Evolutionary conservation across 495 filamentous ascomycete genomes (phyloP).

Genomic region (Penicillium canariense): DNA sequence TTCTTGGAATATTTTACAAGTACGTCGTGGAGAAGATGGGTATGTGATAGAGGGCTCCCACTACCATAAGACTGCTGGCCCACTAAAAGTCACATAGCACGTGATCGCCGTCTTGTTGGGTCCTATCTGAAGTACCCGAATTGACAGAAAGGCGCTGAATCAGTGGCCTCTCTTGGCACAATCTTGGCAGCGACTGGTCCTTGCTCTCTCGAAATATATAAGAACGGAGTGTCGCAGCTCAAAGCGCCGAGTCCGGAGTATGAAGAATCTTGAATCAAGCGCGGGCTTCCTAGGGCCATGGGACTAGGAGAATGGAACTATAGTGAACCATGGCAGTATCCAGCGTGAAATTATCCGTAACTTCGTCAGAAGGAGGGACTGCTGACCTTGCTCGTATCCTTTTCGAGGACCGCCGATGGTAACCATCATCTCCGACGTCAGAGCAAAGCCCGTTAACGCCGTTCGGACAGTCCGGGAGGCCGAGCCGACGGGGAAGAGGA

Average conservation of each 20-base stretch:
- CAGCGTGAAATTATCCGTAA: too few relatives aligned
- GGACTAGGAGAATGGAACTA: too few relatives aligned
- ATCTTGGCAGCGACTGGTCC: not conserved
- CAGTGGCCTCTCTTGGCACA: not conserved
- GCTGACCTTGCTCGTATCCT: not conserved
- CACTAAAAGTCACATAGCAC: not conserved
- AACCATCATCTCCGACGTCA: not conserved
- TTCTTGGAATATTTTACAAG: not conserved
- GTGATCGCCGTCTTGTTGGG: too few relatives aligned
- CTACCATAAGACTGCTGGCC: too few relatives aligned
- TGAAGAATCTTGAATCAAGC: too few relatives aligned
- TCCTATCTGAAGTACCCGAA: not conserved
- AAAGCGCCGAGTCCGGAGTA: not conserved
- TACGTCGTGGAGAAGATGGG: not conserved
- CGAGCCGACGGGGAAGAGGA: slow-evolving; percentile 21
- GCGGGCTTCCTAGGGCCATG: too few relatives aligned
- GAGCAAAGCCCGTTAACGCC: slow-evolving; percentile 19
- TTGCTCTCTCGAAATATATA: not conserved
- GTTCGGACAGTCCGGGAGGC: slow-evolving; percentile 21
- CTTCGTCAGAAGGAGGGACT: not conserved
- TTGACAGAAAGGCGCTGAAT: not conserved
- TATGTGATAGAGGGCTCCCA: not conserved
- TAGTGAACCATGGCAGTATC: not conserved
- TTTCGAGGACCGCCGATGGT: not conserved
- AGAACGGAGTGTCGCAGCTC: not conserved